Conservation (phyloP, 2,329 filamentous ascomycete species). For the Coniosporium tulheliwenetii region DNA sequence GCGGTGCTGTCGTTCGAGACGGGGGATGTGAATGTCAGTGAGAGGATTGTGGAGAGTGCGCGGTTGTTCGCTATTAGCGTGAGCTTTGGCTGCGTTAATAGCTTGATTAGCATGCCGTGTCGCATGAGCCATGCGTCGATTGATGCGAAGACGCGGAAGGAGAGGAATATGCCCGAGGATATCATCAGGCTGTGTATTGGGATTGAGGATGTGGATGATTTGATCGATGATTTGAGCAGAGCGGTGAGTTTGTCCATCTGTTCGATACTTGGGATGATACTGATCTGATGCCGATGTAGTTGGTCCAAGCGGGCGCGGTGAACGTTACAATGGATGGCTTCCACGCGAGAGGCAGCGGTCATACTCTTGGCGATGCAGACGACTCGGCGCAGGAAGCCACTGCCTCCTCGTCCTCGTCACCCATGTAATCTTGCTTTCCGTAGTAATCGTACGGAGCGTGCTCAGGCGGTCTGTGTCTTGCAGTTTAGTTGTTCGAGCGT, state of each 20-base stretch:
- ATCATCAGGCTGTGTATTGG: slow-evolving; percentile 91
- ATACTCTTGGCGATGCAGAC: too few relatives aligned
- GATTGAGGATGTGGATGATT: slow-evolving; percentile 81
- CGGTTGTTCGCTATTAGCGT: slow-evolving; percentile 90
- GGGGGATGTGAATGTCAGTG: slow-evolving; percentile 65
- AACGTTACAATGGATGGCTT: slow-evolving; percentile 74
- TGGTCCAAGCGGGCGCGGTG: slow-evolving; percentile 89
- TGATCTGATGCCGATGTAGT: slow-evolving; percentile 16
- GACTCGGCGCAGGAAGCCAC: too few relatives aligned
- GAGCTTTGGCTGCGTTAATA: slow-evolving; percentile 96
- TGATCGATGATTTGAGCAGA: slow-evolving; percentile 82
- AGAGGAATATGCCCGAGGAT: slow-evolving; percentile 89
- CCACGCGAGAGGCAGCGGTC: slow-evolving; percentile 32
- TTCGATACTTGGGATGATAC: not conserved
- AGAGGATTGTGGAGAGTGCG: slow-evolving; percentile 87
- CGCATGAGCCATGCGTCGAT: slow-evolving; percentile 99
- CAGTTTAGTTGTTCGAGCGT: too few relatives aligned
- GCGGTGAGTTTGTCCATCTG: slow-evolving; percentile 50
- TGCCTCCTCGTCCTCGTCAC: too few relatives aligned
- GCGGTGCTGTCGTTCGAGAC: slow-evolving; percentile 95
- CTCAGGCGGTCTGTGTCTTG: too few relatives aligned
- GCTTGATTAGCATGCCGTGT: slow-evolving; percentile 97
- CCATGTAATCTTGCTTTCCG: too few relatives aligned
- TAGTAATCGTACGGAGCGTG: too few relatives aligned
- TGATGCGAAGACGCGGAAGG: slow-evolving; percentile 79